These are phyloP conservation scores for Helicostylum pulchrum DNA, from an alignment of 192 early-diverging fungal genomes.

Conservation along the genomic window DNA sequence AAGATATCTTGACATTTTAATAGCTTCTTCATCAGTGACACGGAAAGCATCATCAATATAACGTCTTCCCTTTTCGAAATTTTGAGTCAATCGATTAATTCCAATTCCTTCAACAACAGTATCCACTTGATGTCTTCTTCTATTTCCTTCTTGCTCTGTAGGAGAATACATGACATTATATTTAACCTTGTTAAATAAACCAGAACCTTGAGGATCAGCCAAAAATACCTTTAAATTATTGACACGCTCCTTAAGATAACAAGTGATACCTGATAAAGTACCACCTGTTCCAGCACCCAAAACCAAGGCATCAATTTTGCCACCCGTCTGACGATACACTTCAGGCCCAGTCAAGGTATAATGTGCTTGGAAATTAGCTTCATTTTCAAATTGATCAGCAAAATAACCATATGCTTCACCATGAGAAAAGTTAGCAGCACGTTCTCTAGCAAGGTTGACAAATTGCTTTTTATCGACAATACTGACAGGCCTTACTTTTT, in stretches of 20 bases:
- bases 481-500: constrained; percentile 85
- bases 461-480: constrained; percentile 91
- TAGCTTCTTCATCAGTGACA: constrained; percentile 85
- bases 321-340: constrained; percentile 70
- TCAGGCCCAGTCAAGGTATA: constrained; percentile 86
- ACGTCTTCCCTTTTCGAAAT: constrained; percentile 65
- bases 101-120: constrained; percentile 96
- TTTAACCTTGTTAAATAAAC: constrained; percentile 87
- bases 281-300: constrained; percentile 90
- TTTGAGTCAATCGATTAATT: constrained; percentile 88
- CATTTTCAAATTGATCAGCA: constrained; percentile 95
- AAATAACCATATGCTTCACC: constrained; percentile 55
- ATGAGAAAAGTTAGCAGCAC: constrained; percentile 66
- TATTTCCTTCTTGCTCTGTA: constrained; percentile 83
- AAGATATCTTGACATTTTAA: constrained; percentile 85
- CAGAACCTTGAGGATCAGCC: constrained; percentile 92
- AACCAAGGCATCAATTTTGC: constrained; percentile 80
- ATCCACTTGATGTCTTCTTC: constrained; percentile 95
- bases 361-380: constrained; percentile 79
- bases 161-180: constrained; percentile 88
- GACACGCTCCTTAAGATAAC: constrained; percentile 71
- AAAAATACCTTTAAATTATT: constrained; percentile 65
- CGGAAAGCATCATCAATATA: constrained; percentile 78
- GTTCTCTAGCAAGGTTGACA: constrained; percentile 81
- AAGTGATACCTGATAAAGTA: constrained; percentile 86